These are phyloP conservation scores for Vanrija sp. DNA, from an alignment of 1,284 basidiomycete genomes.

Conservation along the genomic window DNA sequence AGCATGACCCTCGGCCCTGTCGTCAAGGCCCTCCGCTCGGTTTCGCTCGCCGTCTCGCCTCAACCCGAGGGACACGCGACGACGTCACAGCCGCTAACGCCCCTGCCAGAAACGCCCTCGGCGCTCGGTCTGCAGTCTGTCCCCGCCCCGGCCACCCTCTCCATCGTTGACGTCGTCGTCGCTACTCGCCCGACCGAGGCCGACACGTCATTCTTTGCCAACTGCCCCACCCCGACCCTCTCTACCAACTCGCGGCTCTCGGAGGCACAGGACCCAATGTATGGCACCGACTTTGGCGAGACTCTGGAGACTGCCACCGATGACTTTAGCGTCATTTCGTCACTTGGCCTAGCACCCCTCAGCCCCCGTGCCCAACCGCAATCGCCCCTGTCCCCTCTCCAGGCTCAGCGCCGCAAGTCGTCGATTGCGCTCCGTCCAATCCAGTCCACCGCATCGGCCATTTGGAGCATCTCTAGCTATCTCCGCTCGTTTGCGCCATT, in stretches of 20 bases:
- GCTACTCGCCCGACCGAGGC: constrained; percentile 13
- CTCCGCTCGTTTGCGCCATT: constrained; percentile 41
- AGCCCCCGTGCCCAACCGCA: constrained; percentile 5
- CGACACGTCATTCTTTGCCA: constrained; percentile 9
- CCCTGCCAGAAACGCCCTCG: not conserved
- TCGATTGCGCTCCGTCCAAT: constrained; percentile 27
- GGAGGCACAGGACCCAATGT: constrained; percentile 35
- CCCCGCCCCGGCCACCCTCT: constrained; percentile 31
- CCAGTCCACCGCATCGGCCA: constrained; percentile 26
- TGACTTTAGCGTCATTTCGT: constrained; percentile 26
- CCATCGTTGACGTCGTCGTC: constrained; percentile 31
- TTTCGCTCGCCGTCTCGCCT: constrained; percentile 12
- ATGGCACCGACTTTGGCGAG: constrained; percentile 24
- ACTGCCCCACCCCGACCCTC: constrained; percentile 39
- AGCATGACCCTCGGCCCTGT: constrained; percentile 26
- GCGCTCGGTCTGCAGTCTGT: constrained; percentile 22
- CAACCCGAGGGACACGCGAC: constrained; percentile 1
- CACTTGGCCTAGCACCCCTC: not conserved
- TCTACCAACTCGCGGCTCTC: constrained; percentile 41
- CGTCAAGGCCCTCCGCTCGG: constrained; percentile 34
- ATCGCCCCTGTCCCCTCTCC: not conserved
- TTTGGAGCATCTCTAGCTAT: constrained; percentile 40
- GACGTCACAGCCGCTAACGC: not conserved
- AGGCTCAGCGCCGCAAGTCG: constrained; percentile 8
- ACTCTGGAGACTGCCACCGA: constrained; percentile 33